Base-by-base conservation (phyloP, 345 rosid species). In the Laguncularia racemosa region DNA sequence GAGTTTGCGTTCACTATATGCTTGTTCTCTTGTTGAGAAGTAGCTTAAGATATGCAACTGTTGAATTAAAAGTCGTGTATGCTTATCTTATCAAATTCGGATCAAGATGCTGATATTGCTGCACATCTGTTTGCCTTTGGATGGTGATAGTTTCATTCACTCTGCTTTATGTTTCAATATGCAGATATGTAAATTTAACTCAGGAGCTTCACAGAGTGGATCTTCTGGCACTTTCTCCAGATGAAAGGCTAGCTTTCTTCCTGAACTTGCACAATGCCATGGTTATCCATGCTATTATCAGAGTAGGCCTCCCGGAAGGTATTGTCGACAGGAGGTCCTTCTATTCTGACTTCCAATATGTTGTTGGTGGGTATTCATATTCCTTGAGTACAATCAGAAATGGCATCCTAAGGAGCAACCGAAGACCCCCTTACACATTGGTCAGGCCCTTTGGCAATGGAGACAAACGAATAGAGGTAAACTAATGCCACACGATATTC, bases 261-360 rank as follows among this genome's bases (percentile, higher is more conserved):
- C 54, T 93, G 71, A 93, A 93, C 73, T 66, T 93, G 69, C 70
- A 89, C 71, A 89, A 93, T 52, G 91, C 97, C 23, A 93, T 93
- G 99, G 86, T 81, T 52, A 87, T 93, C 61, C 97, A 93, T 72
- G 96, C 95, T 15, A 69, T 80, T 33, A 80, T 89, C 51, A 85
- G 86, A 68, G 65, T 80, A 3, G 91, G 91, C 14, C 74, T 71
- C 23, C 83, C 89, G 0, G 84, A 76, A 45, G 89, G 97, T 64
- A 58, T 83, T 38, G 68, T 82, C 2, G 95, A 89, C 46, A 79
- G 95, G 53, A 86, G 84, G 61, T 71, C 88, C 0, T 84, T 81
- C 64, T 76, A 71, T 53, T 71, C 78, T 3, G 89, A 84, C 53
- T 93, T 93, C 61, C 91, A 78, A 23, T 93, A 89, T 20, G 61